Evolutionary conservation across 2,329 filamentous ascomycete genomes (phyloP).

Genomic region (Aureobasidium sp.): DNA sequence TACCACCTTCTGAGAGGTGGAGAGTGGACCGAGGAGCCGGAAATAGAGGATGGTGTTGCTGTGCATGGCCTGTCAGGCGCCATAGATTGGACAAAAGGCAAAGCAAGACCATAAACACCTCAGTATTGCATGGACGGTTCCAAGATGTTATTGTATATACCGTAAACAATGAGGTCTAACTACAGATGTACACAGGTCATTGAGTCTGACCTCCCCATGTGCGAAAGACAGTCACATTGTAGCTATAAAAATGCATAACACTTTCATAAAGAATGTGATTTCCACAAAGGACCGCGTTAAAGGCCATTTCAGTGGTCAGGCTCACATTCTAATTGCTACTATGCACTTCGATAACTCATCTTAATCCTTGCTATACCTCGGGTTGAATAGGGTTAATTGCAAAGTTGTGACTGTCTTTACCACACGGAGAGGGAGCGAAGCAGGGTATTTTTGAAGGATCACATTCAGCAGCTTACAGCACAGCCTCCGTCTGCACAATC

Average conservation of each 20-base stretch:
- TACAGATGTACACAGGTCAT: neutral
- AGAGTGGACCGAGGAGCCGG: constrained; percentile 9
- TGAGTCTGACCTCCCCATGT: neutral
- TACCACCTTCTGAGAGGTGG: constrained; percentile 31
- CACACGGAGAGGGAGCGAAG: neutral
- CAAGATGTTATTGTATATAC: neutral
- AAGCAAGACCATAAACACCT: neutral
- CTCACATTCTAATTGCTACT: too few relatives aligned
- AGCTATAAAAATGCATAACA: too few relatives aligned
- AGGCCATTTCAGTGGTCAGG: too few relatives aligned
- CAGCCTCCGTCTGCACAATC: neutral
- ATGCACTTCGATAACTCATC: too few relatives aligned
- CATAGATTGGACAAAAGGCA: neutral
- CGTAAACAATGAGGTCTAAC: neutral
- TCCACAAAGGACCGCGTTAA: too few relatives aligned
- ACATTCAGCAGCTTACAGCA: neutral
- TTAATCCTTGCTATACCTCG: too few relatives aligned
- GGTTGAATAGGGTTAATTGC: too few relatives aligned
- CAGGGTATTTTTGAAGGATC: neutral
- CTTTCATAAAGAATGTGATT: too few relatives aligned
- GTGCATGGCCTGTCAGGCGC: neutral
- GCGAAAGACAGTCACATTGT: too few relatives aligned
- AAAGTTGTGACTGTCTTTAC: too few relatives aligned
- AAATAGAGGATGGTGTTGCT: neutral
- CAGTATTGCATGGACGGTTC: neutral